Conservation (phyloP, 768 basidiomycete genomes). For the Hygrophorus pudorinus region DNA sequence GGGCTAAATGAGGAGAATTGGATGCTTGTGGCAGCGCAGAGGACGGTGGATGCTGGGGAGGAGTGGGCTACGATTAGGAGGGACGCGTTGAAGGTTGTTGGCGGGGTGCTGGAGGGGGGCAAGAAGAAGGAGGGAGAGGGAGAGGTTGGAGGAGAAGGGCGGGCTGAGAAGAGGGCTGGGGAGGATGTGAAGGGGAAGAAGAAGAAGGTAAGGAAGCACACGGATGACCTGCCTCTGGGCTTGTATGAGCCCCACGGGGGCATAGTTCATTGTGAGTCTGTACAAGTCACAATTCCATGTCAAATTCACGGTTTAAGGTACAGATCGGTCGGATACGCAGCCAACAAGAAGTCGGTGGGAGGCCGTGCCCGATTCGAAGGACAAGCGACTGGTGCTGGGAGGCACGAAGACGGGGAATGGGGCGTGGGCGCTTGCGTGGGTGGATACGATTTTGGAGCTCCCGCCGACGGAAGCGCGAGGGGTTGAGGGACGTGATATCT, state of each 20-base stretch:
- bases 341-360: constrained; percentile 59
- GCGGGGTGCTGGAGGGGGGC: constrained; percentile 26
- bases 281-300: constrained; percentile 1
- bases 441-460: constrained; percentile 48
- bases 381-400: constrained; percentile 43
- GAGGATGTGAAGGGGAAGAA: constrained; percentile 13
- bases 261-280: constrained; percentile 56
- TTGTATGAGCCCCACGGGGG: constrained; percentile 80
- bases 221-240: constrained; percentile 41
- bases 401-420: constrained; percentile 69
- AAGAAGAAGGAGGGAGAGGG: constrained; percentile 17
- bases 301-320: constrained; percentile 5
- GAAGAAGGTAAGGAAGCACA: constrained; percentile 19
- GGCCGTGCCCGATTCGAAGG: constrained; percentile 36
- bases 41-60: constrained; percentile 51
- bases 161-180: constrained; percentile 16
- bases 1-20: constrained; percentile 86
- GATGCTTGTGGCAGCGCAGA: constrained; percentile 74
- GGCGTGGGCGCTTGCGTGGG: constrained; percentile 75
- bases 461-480: not conserved
- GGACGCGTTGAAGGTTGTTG: constrained; percentile 37
- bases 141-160: constrained; percentile 12
- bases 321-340: constrained; percentile 74
- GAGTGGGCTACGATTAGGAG: constrained; percentile 53
- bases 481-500: constrained; percentile 3